Conservation (phyloP, 129 eudicot genomes). For the Gnaphalium uliginosum region DNA sequence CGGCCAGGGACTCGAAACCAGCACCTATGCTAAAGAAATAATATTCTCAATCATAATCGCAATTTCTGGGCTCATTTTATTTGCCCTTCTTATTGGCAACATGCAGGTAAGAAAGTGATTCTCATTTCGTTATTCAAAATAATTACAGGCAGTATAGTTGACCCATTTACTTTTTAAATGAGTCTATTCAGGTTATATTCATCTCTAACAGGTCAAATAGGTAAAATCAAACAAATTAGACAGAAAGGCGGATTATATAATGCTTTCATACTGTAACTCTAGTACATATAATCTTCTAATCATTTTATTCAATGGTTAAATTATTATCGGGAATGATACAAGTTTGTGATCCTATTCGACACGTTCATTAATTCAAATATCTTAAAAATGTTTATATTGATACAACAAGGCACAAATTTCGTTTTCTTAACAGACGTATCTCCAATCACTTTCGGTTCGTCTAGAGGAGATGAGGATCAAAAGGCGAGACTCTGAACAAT, state of each 20-base stretch:
- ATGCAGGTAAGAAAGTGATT: conserved; percentile 64
- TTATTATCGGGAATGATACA: neutral
- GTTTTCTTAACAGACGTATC: conserved; percentile 66
- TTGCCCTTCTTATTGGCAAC: conserved; percentile 96
- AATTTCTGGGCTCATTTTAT: conserved; percentile 83
- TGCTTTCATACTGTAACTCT: neutral
- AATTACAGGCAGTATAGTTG: neutral
- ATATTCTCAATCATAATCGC: conserved; percentile 74
- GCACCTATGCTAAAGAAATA: conserved; percentile 75
- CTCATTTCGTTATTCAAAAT: neutral
- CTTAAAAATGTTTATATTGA: neutral
- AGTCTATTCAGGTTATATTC: neutral
- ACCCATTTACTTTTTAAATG: neutral
- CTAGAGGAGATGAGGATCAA: conserved; percentile 92
- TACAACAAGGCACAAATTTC: conserved; percentile 8
- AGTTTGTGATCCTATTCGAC: neutral
- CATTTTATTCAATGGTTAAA: neutral
- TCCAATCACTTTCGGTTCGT: conserved; percentile 86
- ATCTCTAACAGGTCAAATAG: neutral
- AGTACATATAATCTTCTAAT: neutral
- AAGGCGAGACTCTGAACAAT: conserved; percentile 88
- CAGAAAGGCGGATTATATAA: neutral
- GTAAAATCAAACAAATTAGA: neutral
- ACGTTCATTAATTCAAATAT: neutral
- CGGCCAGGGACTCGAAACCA: conserved; percentile 90